Evolutionary conservation across 2,329 filamentous ascomycete genomes (phyloP), one percentile per base, ranked within the genome.

Genomic region (Lachnellula subtilissima): DNA sequence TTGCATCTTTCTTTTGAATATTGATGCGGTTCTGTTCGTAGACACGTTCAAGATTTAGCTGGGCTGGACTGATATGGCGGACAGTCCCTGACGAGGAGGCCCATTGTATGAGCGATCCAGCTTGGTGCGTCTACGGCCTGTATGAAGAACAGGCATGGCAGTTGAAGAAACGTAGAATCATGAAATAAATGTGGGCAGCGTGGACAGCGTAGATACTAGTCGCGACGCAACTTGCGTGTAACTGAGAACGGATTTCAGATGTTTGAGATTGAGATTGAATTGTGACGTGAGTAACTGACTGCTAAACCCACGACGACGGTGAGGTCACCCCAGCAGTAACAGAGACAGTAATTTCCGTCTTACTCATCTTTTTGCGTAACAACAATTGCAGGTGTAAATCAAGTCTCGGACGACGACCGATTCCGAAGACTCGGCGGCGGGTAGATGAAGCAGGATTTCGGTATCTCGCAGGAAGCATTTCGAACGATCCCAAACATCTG

Each of bases 31-130:
- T 82, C 83, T 86, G 83, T 73, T 83, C 75, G 67, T 80, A 77
- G 60, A 86, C 73, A 77, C 78, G 80, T 75, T 80, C 77, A 67
- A 86, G 81, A 71, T 78, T 86, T 78, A 84, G 81, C 75, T 77
- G 75, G 59, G 83, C 83, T 73, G 76, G 76, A 76, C 78, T 85
- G 57, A 76, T 72, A 65, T 73, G 70, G 57, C 72, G 73, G 55
- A 72, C 66, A 32, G 70, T 53, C 67, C 65, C 65, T 70, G 66
- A 65, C 67, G 62, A 40, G 68, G 48, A 64, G 65, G 65, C 46
- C 65, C 66, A 61, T 64, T 68, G 47, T 69, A 69, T 19, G 49
- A 59, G 23, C 58, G 54, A 63, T 69, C 64, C 45, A 61, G 48
- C 50, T 61, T 66, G 37, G 65, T 62, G 48, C 62, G 64, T 42